Evolutionary conservation across 257 asterid genomes (phyloP), one percentile per base, ranked within the genome.

Genomic region (Eustoma russellianum): DNA sequence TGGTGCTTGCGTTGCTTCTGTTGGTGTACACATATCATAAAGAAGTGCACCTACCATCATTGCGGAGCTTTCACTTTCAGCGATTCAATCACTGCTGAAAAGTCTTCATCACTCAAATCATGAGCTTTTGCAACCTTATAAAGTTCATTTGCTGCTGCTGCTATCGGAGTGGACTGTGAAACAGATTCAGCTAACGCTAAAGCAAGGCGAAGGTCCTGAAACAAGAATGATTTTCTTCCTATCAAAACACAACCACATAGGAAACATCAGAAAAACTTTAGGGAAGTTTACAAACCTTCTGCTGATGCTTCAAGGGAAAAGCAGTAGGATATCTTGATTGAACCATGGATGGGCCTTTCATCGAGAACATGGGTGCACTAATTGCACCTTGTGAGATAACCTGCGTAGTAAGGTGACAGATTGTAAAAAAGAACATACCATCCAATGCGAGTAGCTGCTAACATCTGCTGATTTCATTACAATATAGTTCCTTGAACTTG

Each of bases 301-400:
- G 97, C 72, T 86, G 97, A 74, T 86, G 97, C 78, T 89, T 83
- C 9, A 89, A 61, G 41, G 97, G 97, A 56, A 86, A 83, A 9
- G 97, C 95, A n/a, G 97, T 76, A 17, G 97, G 94, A 65, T 89
- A 89, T 33, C 48, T 43, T 28, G 95, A 83, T 65, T 89, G 75
- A 48, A 86, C 83, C 97, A 89, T 86, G 0, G 96, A 86, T 44
- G 97, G 97, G 24, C 97, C 97, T 89, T 89, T 89, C 79, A 78
- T 66, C 9, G 88, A 69, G 77, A 66, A 89, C 97, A 89, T 89
- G 52, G 97, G 97, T 38, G 96, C 82, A 75, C 75, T 83, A 57
- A 89, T 89, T 50, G 97, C 97, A 40, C 97, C 97, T 65, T 83
- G 94, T 3, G 97, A 86, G 64, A 89, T 83, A 34, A 86, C 97